Percentiles rank a stretch among this genome's conserved stretches.
phyloP scores from a whole-genome alignment of 164 flowering plant species.

The Berberis vulgaris region DNA sequence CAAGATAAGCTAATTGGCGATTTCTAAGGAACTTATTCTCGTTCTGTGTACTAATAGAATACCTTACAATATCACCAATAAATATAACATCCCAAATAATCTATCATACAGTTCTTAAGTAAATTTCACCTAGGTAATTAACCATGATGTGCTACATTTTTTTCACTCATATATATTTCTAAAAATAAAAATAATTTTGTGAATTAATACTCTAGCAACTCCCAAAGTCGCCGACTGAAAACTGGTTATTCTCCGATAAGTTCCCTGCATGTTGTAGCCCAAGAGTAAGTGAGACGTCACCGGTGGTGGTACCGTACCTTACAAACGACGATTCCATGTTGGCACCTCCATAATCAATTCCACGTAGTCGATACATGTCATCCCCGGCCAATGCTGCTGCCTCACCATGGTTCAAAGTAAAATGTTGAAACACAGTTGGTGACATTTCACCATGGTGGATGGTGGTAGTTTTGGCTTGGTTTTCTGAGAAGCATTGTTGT shows the following conservation, averaged over 20 bases:
- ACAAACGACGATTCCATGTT: slow-evolving; percentile 6
- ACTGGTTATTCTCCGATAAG: slow-evolving; percentile 15
- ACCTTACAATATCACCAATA: too few species aligned
- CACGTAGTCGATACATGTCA: slow-evolving; percentile 10
- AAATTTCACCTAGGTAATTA: too few species aligned
- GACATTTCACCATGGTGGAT: slow-evolving; percentile 10
- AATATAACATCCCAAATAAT: too few species aligned
- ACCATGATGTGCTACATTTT: too few species aligned
- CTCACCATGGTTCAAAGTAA: slow-evolving; percentile 19
- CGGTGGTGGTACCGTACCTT: slow-evolving; percentile 16
- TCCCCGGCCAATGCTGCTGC: slow-evolving; percentile 9
- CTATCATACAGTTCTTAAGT: too few species aligned
- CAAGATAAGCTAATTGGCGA: too few species aligned
- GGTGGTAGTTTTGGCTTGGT: slow-evolving; percentile 20
- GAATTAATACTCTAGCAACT: slow-evolving; percentile 25
- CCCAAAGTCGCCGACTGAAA: slow-evolving; percentile 17
- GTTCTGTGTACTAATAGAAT: too few species aligned
- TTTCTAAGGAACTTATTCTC: too few species aligned
- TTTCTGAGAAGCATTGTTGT: slow-evolving; percentile 29
- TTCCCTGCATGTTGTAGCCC: slow-evolving; percentile 30
- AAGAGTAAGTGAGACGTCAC: slow-evolving; percentile 31
- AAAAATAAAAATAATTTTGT: too few species aligned
- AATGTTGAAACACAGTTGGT: slow-evolving; percentile 3
- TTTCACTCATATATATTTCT: too few species aligned
- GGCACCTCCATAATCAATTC: slow-evolving; percentile 2